Evolutionary conservation across 148 eudicot species (phyloP).

Genomic region (Amaranthus palmeri): DNA sequence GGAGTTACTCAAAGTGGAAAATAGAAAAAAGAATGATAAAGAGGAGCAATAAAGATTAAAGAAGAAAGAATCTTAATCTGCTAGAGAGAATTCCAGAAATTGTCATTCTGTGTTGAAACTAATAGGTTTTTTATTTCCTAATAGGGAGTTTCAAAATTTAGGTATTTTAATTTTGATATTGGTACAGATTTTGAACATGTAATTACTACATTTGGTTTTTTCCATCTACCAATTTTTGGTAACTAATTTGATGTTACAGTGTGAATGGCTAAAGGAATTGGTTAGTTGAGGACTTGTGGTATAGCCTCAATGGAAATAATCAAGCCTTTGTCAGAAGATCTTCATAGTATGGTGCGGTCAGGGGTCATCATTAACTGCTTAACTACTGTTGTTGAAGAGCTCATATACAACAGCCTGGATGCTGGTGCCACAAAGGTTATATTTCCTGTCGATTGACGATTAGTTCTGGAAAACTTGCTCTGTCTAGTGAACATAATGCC

Average conservation of each 20-base stretch:
- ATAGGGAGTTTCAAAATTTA: too few relatives aligned
- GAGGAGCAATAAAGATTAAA: too few relatives aligned
- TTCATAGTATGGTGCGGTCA: conserved; percentile 71
- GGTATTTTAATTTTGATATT: too few relatives aligned
- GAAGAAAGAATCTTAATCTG: too few relatives aligned
- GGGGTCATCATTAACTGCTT: conserved; percentile 63
- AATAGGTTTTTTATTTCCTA: too few relatives aligned
- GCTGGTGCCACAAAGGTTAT: conserved; percentile 86
- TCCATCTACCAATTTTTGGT: neutral
- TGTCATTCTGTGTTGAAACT: too few relatives aligned
- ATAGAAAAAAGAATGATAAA: too few relatives aligned
- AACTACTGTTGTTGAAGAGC: conserved; percentile 84
- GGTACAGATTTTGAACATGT: too few relatives aligned
- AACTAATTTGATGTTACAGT: neutral
- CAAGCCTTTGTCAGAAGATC: conserved; percentile 58
- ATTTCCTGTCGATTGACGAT: neutral
- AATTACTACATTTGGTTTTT: neutral
- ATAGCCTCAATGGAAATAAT: conserved; percentile 49
- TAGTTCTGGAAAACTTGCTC: neutral
- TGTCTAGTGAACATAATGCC: neutral
- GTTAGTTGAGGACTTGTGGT: conserved; percentile 7
- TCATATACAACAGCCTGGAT: conserved; percentile 87
- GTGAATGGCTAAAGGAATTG: conserved; percentile 15
- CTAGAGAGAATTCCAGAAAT: too few relatives aligned
- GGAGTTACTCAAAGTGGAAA: too few relatives aligned